Conservation (phyloP, 257 asterid genomes). For the Scutellaria galericulata region DNA sequence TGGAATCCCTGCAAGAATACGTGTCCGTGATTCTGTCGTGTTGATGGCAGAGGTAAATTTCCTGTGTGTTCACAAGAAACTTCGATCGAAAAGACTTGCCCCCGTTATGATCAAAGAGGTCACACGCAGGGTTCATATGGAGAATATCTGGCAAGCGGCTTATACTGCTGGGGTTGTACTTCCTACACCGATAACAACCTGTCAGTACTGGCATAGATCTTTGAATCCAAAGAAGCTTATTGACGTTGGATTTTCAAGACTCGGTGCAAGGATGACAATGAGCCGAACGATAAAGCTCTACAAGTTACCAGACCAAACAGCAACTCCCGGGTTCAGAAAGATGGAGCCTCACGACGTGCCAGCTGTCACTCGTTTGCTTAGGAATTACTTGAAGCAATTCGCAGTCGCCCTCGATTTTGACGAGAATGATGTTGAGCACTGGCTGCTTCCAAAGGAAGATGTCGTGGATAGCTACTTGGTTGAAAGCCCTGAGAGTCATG, state of each 20-base stretch:
- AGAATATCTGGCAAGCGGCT: constrained; percentile 93
- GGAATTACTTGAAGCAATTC: constrained; percentile 70
- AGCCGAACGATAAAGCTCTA: constrained; percentile 81
- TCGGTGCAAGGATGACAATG: constrained; percentile 93
- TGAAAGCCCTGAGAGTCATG: constrained; percentile 75
- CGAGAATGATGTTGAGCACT: constrained; percentile 80
- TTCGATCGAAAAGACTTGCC: constrained; percentile 87
- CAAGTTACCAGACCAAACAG: constrained; percentile 69
- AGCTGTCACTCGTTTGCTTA: constrained; percentile 73
- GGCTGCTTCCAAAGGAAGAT: constrained; percentile 76
- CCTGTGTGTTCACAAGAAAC: constrained; percentile 86
- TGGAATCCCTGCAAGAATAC: constrained; percentile 82
- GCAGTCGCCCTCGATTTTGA: constrained; percentile 79
- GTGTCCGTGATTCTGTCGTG: constrained; percentile 70
- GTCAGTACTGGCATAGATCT: constrained; percentile 93
- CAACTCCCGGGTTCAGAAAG: constrained; percentile 74
- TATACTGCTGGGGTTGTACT: constrained; percentile 90
- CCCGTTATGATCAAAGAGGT: constrained; percentile 93
- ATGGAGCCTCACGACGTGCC: constrained; percentile 89
- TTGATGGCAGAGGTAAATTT: constrained; percentile 86
- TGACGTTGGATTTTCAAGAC: constrained; percentile 89
- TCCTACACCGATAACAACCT: constrained; percentile 77
- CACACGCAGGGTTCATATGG: constrained; percentile 81
- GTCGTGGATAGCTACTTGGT: constrained; percentile 85
- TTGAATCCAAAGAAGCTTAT: constrained; percentile 85